These are phyloP conservation scores for Nitzschia sp. DNA, from an alignment of 108 stramenopile species.

Conservation along the genomic window DNA sequence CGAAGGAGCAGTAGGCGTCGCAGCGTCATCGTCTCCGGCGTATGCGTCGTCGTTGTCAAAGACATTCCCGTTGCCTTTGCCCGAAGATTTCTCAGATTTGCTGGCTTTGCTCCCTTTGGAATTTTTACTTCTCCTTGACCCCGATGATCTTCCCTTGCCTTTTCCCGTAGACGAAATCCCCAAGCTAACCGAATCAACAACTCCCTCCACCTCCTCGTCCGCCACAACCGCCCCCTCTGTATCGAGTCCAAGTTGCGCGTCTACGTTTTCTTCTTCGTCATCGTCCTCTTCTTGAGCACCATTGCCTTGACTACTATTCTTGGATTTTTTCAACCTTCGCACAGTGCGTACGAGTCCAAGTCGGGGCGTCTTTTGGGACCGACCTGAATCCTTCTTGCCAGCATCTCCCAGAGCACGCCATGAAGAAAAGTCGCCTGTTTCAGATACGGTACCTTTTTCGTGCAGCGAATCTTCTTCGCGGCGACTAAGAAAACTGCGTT, in stretches of 20 bases:
- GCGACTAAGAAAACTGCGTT: background rate
- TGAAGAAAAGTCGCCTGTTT: background rate
- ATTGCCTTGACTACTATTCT: background rate
- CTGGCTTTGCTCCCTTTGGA: conserved; percentile 11
- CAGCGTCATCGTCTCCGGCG: conserved; percentile 3
- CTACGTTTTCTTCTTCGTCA: background rate
- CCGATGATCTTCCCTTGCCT: conserved; percentile 7
- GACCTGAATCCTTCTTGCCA: background rate
- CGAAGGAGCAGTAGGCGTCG: background rate
- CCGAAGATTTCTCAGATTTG: background rate
- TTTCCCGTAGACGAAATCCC: conserved; percentile 13
- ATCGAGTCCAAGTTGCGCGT: too few species aligned
- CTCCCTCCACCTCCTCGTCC: too few species aligned
- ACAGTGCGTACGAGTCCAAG: background rate
- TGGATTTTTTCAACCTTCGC: background rate
- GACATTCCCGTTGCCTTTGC: background rate
- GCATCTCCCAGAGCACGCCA: background rate
- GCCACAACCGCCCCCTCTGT: too few species aligned
- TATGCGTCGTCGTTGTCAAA: background rate
- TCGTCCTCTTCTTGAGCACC: background rate
- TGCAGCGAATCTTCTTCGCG: background rate
- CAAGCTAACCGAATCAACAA: background rate
- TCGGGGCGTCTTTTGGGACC: background rate
- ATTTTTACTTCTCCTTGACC: background rate
- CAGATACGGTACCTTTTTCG: background rate